A percentile compares a stretch with the other conserved stretches of the same genome.
phyloP scores from a whole-genome alignment of 495 filamentous ascomycete species.

The Aspergillus haitiensis region DNA sequence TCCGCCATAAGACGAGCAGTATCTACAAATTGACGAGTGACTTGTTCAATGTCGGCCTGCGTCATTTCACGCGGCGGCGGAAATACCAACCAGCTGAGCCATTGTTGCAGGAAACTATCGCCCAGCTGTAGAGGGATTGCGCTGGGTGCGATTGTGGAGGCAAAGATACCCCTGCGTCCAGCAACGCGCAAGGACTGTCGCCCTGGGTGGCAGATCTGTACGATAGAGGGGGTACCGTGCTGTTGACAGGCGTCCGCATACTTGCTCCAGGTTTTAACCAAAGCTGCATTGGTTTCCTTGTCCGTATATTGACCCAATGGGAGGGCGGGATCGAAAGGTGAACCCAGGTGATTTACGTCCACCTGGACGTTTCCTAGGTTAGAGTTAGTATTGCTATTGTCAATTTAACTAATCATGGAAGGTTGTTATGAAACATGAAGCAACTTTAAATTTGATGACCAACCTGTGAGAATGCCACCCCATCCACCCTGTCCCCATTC shows the following conservation, averaged over 20 bases:
- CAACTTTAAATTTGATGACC: not conserved
- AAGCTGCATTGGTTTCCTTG: conserved; percentile 28
- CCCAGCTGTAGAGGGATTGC: conserved; percentile 45
- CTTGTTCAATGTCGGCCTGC: conserved; percentile 46
- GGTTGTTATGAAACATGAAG: too few relatives aligned
- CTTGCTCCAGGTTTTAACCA: conserved; percentile 43
- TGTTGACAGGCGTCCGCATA: conserved; percentile 50
- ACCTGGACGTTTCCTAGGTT: conserved; percentile 55
- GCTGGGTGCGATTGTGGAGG: conserved; percentile 48
- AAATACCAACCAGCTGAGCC: conserved; percentile 40
- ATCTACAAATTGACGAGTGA: conserved; percentile 49
- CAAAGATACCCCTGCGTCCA: conserved; percentile 47
- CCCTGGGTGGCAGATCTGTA: conserved; percentile 61
- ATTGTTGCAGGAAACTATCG: conserved; percentile 33
- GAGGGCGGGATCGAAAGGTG: conserved; percentile 43
- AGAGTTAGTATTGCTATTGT: too few relatives aligned
- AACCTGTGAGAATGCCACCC: conserved; percentile 50
- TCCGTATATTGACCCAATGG: conserved; percentile 33
- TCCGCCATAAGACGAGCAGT: conserved; percentile 48
- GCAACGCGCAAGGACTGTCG: conserved; percentile 52
- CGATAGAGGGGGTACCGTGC: conserved; percentile 49
- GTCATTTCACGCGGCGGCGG: conserved; percentile 50
- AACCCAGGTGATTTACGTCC: conserved; percentile 52
- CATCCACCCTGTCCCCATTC: conserved; percentile 54
- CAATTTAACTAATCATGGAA: too few relatives aligned